Base-by-base conservation (phyloP, 768 basidiomycete species). In the Suillus luteus region DNA sequence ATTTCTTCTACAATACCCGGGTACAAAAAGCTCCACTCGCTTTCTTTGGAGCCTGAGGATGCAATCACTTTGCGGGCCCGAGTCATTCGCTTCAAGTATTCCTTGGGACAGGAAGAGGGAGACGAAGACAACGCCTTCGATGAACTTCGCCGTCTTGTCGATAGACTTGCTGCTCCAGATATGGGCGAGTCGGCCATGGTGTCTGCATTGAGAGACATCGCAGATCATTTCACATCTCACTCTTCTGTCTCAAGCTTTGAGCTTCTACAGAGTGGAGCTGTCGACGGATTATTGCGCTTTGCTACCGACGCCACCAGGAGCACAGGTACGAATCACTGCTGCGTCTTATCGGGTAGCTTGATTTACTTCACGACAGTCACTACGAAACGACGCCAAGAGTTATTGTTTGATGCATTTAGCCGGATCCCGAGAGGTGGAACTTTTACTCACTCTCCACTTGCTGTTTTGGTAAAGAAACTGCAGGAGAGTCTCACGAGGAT, bases 401-500 rank as follows among this genome's bases (percentile, higher is more conserved):
- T 96, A 24, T 74, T 99, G 48, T 83, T 93, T 61, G 89, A 93
- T 61, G 85, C 91, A 2, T 92, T 99, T 72, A 84, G 85, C 38
- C 83, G 84, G 48, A 80, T 81, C 66, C 73, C 79, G 33, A 86
- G 82, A 67, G 76, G 73, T 9, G 64, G 83, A 60, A 77, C 64
- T 43, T 72, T 75, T 59, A 78, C 70, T 27, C 88, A 85, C 73
- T 87, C 83, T 9, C 86, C 86, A 0, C 87, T 97, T 48, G 76
- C 87, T 2, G 82, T 90, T 11, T 84, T 99, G 40, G 94, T 99
- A 60, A 98, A 96, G 82, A 95, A 96, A 68, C 76, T 99, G 40
- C 97, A 99, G 75, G 97, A 99, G 77, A 93, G 91, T 73, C 77
- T 99, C 27, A 97, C 97, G 12, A 81, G 95, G 68, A 91, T 98